phyloP scores from a whole-genome alignment of 176 grass and related monocot species.

The Cenchrus fungigraminus region DNA sequence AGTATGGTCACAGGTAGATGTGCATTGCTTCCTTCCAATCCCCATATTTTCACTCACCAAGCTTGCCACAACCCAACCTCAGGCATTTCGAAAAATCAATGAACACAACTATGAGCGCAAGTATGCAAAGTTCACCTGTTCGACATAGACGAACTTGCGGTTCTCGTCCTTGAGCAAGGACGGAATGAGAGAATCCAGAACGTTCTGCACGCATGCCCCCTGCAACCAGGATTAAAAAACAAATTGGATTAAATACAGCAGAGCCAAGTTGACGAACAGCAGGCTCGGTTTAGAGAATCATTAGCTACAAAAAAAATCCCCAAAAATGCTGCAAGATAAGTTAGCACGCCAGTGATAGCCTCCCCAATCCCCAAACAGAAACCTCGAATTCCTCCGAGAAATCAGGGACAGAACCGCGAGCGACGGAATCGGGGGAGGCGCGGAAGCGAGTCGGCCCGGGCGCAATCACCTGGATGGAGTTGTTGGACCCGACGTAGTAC shows the following conservation, averaged over 20 bases:
- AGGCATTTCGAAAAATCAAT: not conserved
- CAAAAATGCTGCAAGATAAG: not conserved
- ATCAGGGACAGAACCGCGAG: not conserved
- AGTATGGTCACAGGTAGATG: not conserved
- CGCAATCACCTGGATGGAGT: conserved; percentile 76
- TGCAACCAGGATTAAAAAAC: conserved; percentile 26
- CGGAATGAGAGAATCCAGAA: conserved; percentile 79
- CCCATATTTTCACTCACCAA: not conserved
- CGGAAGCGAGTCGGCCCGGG: not conserved
- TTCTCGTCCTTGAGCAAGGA: conserved; percentile 88
- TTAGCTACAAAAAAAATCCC: not conserved
- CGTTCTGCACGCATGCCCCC: conserved; percentile 86
- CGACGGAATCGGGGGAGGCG: not conserved
- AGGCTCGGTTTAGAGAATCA: not conserved
- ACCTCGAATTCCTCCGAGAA: not conserved
- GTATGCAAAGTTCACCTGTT: conserved; percentile 56
- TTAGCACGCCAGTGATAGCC: not conserved
- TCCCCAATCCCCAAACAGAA: not conserved
- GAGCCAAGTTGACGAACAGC: not conserved
- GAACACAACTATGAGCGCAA: not conserved
- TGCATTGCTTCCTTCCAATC: conserved; percentile 13
- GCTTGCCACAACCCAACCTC: not conserved
- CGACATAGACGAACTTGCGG: conserved; percentile 89
- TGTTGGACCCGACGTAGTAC: conserved; percentile 93
- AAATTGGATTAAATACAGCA: not conserved